A percentile compares a stretch with the other conserved stretches of the same genome.
phyloP scores from a whole-genome alignment of 495 filamentous ascomycete genomes.

The Hypoxylon lenormandii region DNA sequence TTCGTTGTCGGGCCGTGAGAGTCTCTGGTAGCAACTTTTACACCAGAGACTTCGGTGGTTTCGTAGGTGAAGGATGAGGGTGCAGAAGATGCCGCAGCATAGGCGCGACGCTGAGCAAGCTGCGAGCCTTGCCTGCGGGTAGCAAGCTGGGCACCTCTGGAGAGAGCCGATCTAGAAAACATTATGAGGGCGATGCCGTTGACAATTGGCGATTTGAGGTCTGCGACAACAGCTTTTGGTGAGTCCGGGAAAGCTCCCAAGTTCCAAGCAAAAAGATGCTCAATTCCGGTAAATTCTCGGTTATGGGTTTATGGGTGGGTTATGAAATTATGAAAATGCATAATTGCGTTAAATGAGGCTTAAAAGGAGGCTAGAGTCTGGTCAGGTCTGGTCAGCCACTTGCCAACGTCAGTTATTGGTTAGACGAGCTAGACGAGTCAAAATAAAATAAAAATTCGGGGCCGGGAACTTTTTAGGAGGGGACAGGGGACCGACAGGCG shows the following conservation, averaged over 20 bases:
- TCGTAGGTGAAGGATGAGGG: constrained; percentile 83
- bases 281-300: constrained; percentile 56
- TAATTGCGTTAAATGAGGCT: too few relatives aligned
- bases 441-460: constrained; percentile 8
- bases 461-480: constrained; percentile 20
- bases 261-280: constrained; percentile 51
- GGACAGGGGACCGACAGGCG: constrained; percentile 7
- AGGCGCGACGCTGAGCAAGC: constrained; percentile 73
- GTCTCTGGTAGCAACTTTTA: constrained; percentile 92
- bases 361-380: too few relatives aligned
- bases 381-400: constrained; percentile 38
- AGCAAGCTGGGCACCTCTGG: constrained; percentile 80
- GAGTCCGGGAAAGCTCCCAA: constrained; percentile 37
- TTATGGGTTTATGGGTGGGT: constrained; percentile 12
- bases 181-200: constrained; percentile 71
- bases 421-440: background rate
- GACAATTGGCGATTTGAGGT: constrained; percentile 61
- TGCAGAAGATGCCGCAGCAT: constrained; percentile 78
- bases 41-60: constrained; percentile 80
- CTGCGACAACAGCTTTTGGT: constrained; percentile 53
- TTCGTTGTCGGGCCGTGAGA: constrained; percentile 86
- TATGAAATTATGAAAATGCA: too few relatives aligned
- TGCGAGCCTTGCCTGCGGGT: constrained; percentile 72
- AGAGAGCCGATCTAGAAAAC: constrained; percentile 83
- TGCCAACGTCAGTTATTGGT: constrained; percentile 25